Base-by-base conservation (phyloP, 805 yeast genomes). In the Kuraishia piskuri region DNA sequence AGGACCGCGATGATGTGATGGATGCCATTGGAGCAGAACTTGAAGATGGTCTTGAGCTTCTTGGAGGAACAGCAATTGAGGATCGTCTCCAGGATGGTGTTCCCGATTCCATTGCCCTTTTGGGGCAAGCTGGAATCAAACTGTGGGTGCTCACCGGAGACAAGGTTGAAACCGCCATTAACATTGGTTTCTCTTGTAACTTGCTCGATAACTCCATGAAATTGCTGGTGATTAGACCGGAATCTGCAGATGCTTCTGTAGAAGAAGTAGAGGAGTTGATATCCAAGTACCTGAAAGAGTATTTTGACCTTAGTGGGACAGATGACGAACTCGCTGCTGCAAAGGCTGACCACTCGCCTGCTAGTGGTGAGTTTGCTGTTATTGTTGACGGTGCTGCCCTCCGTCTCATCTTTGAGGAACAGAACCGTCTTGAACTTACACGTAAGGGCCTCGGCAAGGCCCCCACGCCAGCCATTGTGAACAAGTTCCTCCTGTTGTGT, bases 141-240 rank as follows among this genome's bases (percentile, higher is more conserved):
- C 71, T 87, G 50, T 87, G 94, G 94, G 91, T 87, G 52, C 73
- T 87, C 26, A 87, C 94, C 9, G 94, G 94, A 58, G 94, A 87
- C 67, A 82, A 84, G 65, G 82, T 87, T 51, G 94, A 87, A 67
- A 87, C 94, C 9, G 94, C 94, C 2, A 87, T 87, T 64, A 84
- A 86, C 64, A 87, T 87, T 66, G 94, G 92, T 1, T 87, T 84
- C 63, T 82, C 89, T 17, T 87, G 92, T 68, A 85, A 86, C 57
- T 72, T 87, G 59, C 71, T 87, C 51, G 82, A 80, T 50, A 82
- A 76, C 53, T 82, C 76, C 48, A 86, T 88, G 92, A 80, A 84
- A 57, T 67, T 88, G 50, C 70, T 86, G 48, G 83, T 84, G 22
- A 75, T 88, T n/a, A 74, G 67, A 52, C 60, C 67, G 3, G 56